Conservation (phyloP, 75 land plant species). For the Selaginella moellendorffii region DNA sequence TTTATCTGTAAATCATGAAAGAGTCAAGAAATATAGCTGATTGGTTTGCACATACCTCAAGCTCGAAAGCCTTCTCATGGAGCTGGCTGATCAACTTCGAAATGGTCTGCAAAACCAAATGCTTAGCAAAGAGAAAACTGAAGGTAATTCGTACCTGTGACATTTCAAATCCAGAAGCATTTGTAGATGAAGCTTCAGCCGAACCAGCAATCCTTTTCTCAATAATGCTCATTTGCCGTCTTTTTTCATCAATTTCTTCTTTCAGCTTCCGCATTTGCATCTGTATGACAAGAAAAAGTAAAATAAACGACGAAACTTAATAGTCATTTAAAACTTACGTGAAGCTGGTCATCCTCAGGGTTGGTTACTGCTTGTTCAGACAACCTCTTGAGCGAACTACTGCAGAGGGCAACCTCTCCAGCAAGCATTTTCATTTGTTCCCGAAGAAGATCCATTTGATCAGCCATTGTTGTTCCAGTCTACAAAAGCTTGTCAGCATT, state of each 20-base stretch:
- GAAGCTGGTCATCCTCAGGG: constrained; percentile 31
- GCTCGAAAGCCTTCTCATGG: constrained; percentile 84
- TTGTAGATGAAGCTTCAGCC: background rate
- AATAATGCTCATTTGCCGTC: background rate
- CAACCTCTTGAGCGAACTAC: constrained; percentile 37
- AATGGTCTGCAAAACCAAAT: constrained; percentile 47
- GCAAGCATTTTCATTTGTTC: constrained; percentile 48
- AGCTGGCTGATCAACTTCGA: constrained; percentile 56
- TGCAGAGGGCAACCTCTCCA: constrained; percentile 46
- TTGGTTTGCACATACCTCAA: constrained; percentile 43
- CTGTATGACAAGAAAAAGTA: background rate
- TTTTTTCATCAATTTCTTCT: background rate
- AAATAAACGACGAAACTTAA: background rate
- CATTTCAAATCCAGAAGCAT: background rate
- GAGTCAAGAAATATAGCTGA: background rate
- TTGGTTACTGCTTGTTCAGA: constrained; percentile 32
- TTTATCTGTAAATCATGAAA: constrained; percentile 41
- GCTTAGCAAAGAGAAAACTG: too few species aligned
- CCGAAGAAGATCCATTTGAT: constrained; percentile 42
- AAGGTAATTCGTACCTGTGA: background rate
- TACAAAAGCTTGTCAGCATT: background rate
- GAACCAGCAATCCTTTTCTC: background rate
- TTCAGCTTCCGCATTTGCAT: background rate
- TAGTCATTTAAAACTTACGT: constrained; percentile 28
- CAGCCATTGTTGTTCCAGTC: constrained; percentile 14